Evolutionary conservation across 116 monocot genomes (phyloP).

Genomic region (Phalaenopsis hybrid): DNA sequence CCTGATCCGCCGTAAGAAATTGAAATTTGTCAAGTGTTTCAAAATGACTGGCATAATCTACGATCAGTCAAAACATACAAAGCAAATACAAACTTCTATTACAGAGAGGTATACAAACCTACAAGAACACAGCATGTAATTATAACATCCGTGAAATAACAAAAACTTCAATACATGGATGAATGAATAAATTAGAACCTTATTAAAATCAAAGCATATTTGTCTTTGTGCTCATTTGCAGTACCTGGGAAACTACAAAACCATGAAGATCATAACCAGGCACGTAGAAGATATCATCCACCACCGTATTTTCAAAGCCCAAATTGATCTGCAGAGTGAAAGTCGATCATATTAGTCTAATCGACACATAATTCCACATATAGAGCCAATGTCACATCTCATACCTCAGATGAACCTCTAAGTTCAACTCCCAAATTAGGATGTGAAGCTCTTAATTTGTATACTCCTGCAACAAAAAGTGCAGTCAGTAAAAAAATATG

Average conservation of each 20-base stretch:
- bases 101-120: background rate
- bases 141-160: background rate
- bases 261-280: constrained; percentile 88
- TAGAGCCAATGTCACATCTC: constrained; percentile 4
- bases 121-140: background rate
- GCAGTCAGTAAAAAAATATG: background rate
- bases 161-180: background rate
- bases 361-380: background rate
- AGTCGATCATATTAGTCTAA: background rate
- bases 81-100: background rate
- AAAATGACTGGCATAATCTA: background rate
- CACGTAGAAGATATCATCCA: constrained; percentile 71
- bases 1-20: background rate
- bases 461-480: constrained; percentile 38
- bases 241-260: constrained; percentile 90
- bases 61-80: background rate
- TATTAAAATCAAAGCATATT: background rate
- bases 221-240: background rate
- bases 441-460: constrained; percentile 66
- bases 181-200: background rate
- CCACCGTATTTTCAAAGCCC: constrained; percentile 68
- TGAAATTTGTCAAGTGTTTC: background rate
- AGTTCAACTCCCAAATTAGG: constrained; percentile 57
- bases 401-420: constrained; percentile 65
- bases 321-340: constrained; percentile 52